These are phyloP conservation scores for Parsonsia alboflavescens DNA, from an alignment of 257 asterid species.

Conservation along the genomic window DNA sequence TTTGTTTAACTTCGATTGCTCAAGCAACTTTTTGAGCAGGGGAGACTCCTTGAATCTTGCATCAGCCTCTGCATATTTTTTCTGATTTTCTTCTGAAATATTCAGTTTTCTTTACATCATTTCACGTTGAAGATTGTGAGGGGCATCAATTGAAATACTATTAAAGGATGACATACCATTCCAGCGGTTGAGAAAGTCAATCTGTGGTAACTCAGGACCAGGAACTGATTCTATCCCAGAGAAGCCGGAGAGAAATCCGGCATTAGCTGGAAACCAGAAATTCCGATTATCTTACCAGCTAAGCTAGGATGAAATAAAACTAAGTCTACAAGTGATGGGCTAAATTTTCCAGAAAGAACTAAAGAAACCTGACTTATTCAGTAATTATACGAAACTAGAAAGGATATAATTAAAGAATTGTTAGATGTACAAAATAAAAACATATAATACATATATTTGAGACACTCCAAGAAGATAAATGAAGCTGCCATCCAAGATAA, in stretches of 20 bases:
- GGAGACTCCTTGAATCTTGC: conserved; percentile 88
- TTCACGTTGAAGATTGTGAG: conserved; percentile 5
- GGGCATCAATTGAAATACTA: conserved; percentile 2
- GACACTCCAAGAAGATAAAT: neutral
- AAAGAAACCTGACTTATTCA: neutral
- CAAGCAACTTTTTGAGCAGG: conserved; percentile 74
- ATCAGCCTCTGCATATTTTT: conserved; percentile 77
- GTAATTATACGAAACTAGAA: neutral
- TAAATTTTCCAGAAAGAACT: neutral
- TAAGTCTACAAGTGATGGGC: neutral
- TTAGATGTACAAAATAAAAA: neutral
- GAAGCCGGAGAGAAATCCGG: conserved; percentile 80
- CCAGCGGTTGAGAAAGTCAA: conserved; percentile 69
- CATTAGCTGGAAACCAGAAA: conserved; percentile 65
- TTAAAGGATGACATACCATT: conserved; percentile 44
- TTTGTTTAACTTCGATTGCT: conserved; percentile 61
- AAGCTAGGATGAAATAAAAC: conserved; percentile 6
- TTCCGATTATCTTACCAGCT: neutral
- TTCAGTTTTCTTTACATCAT: conserved; percentile 4
- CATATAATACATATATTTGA: neutral
- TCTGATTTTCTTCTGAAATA: conserved; percentile 79
- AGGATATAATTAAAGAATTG: neutral
- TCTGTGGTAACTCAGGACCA: conserved; percentile 82
- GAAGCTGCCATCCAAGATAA: neutral
- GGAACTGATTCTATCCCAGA: conserved; percentile 85